These are phyloP conservation scores for Botryotinia globosa DNA, from an alignment of 2,329 filamentous ascomycete species.

Conservation along the genomic window DNA sequence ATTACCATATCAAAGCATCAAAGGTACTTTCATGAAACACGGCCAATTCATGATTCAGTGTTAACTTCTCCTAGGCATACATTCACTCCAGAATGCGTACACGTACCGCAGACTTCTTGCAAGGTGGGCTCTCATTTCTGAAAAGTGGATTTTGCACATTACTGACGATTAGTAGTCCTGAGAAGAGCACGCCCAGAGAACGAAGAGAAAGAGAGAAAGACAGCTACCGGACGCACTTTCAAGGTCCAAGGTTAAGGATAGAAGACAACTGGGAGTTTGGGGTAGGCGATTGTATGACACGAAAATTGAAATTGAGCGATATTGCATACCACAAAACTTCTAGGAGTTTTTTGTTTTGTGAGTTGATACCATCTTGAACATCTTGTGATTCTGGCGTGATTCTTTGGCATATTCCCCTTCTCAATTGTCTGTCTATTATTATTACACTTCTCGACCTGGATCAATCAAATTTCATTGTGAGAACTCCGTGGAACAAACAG, in stretches of 20 bases:
- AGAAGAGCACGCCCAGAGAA: slow-evolving; percentile 92
- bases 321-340: slow-evolving; percentile 6
- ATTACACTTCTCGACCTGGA: neutral
- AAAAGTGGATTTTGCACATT: neutral
- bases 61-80: slow-evolving; percentile 61
- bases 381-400: neutral
- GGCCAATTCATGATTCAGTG: slow-evolving; percentile 21
- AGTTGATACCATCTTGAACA: slow-evolving; percentile 1
- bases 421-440: neutral
- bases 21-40: slow-evolving; percentile 54
- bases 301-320: slow-evolving; percentile 18
- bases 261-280: slow-evolving; percentile 22
- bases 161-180: slow-evolving; percentile 64
- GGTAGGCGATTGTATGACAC: slow-evolving; percentile 9
- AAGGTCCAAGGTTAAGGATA: slow-evolving; percentile 40
- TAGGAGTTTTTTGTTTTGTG: neutral
- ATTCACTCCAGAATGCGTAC: slow-evolving; percentile 98
- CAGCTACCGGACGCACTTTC: slow-evolving; percentile 93
- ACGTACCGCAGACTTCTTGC: slow-evolving; percentile 95
- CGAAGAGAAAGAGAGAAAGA: slow-evolving; percentile 97
- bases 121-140: slow-evolving; percentile 59
- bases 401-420: neutral
- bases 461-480: neutral
- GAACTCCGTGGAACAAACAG: neutral
- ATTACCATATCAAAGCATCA: slow-evolving; percentile 99